Conservation (phyloP, 192 early-diverging fungal genomes). For the Podila clonocystis region DNA sequence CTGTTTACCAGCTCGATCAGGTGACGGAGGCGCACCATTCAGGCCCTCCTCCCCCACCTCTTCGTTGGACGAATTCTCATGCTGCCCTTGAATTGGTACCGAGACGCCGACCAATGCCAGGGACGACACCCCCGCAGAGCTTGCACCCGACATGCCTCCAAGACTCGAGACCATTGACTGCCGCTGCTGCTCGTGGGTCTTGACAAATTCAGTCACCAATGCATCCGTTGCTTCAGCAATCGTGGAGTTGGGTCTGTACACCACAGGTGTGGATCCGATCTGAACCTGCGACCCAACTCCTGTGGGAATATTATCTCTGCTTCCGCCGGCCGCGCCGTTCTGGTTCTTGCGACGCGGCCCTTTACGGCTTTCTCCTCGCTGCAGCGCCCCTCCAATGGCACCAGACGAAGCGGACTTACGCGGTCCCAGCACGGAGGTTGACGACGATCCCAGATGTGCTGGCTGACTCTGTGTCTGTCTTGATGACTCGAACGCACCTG, state of each 20-base stretch:
- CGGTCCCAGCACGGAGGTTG: background rate
- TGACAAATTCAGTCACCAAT: slow-evolving; percentile 33
- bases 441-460: no score
- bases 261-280: background rate
- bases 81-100: no score
- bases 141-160: background rate
- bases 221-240: slow-evolving; percentile 34
- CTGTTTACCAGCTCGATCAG: slow-evolving; percentile 29
- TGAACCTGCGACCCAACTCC: no score
- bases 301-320: no score
- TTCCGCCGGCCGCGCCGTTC: background rate
- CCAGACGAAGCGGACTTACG: no score
- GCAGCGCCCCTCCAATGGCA: no score
- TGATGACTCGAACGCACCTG: slow-evolving; percentile 11
- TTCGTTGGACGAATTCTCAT: no score
- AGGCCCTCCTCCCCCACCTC: background rate
- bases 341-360: background rate
- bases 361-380: background rate
- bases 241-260: slow-evolving; percentile 35
- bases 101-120: background rate
- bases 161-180: background rate
- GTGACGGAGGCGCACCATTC: slow-evolving; percentile 19
- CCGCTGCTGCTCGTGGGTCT: slow-evolving; percentile 19
- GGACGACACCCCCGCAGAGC: background rate
- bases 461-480: background rate